Conservation (phyloP, 2,329 filamentous ascomycete species). For the Coleophoma crateriformis region DNA sequence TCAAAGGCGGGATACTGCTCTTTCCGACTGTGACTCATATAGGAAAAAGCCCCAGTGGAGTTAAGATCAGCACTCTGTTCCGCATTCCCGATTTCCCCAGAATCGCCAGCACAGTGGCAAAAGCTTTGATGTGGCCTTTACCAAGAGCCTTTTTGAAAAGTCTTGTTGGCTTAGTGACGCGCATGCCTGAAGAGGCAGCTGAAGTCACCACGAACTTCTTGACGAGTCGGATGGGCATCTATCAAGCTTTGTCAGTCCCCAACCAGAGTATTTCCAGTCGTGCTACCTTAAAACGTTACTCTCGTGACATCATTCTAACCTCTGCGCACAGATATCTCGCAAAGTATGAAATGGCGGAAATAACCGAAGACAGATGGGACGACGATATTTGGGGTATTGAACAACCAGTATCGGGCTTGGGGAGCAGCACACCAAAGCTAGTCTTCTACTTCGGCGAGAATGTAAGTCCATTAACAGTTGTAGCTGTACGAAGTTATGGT, state of each 20-base stretch:
- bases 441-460: slow-evolving; percentile 54
- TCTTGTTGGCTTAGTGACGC: slow-evolving; percentile 36
- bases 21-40: slow-evolving; percentile 75
- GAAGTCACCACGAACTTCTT: slow-evolving; percentile 48
- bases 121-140: slow-evolving; percentile 33
- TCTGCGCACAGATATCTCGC: slow-evolving; percentile 37
- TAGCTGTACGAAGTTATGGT: neutral
- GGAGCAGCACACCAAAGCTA: slow-evolving; percentile 38
- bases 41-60: slow-evolving; percentile 54
- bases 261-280: neutral
- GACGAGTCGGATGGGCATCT: slow-evolving; percentile 49
- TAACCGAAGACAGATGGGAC: slow-evolving; percentile 53
- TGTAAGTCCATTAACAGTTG: slow-evolving; percentile 8
- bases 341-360: slow-evolving; percentile 53
- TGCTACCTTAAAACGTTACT: neutral
- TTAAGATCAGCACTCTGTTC: slow-evolving; percentile 39
- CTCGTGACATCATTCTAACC: neutral
- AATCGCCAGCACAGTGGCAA: slow-evolving; percentile 14
- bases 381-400: slow-evolving; percentile 51
- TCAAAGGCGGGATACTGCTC: slow-evolving; percentile 53
- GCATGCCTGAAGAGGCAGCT: slow-evolving; percentile 43
- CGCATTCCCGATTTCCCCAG: slow-evolving; percentile 25
- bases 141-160: slow-evolving; percentile 34
- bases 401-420: slow-evolving; percentile 20
- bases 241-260: slow-evolving; percentile 44